Percentiles rank a stretch among this genome's conserved stretches.
Evolutionary conservation across 345 rosid genomes (phyloP).

Genomic region (Brassica carinata): DNA sequence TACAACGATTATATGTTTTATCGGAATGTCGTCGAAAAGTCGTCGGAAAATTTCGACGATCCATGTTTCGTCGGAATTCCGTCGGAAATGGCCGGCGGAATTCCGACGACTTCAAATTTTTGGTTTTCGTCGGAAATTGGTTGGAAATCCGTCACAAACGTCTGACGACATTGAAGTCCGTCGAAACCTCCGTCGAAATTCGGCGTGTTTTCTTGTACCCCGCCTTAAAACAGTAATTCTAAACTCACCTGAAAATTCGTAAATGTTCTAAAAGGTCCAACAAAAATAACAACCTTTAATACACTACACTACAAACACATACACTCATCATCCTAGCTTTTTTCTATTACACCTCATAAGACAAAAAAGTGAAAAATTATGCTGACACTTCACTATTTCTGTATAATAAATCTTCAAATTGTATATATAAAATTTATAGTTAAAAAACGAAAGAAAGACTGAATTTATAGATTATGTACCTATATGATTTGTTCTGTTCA

Average conservation of each 20-base stretch:
- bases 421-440: constrained; percentile 12
- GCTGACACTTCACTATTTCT: constrained; percentile 34
- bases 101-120: too few species aligned
- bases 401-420: neutral
- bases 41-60: too few species aligned
- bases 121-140: too few species aligned
- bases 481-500: constrained; percentile 24
- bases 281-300: neutral
- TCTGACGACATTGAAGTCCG: too few species aligned
- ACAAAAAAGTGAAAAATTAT: constrained; percentile 38
- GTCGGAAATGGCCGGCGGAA: too few species aligned
- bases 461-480: constrained; percentile 34
- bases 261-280: constrained; percentile 4
- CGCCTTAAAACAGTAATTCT: constrained; percentile 32
- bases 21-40: too few species aligned
- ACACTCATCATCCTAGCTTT: constrained; percentile 52
- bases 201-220: neutral
- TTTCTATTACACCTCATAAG: constrained; percentile 29
- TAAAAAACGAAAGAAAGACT: neutral
- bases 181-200: too few species aligned
- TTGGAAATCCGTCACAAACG: too few species aligned
- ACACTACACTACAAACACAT: constrained; percentile 56
- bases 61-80: too few species aligned
- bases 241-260: constrained; percentile 37
- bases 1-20: too few species aligned